A percentile compares a stretch with the other conserved stretches of the same genome.
These are phyloP conservation scores for Infundibulicybe gibba DNA, from an alignment of 768 basidiomycete species.

Conservation along the genomic window DNA sequence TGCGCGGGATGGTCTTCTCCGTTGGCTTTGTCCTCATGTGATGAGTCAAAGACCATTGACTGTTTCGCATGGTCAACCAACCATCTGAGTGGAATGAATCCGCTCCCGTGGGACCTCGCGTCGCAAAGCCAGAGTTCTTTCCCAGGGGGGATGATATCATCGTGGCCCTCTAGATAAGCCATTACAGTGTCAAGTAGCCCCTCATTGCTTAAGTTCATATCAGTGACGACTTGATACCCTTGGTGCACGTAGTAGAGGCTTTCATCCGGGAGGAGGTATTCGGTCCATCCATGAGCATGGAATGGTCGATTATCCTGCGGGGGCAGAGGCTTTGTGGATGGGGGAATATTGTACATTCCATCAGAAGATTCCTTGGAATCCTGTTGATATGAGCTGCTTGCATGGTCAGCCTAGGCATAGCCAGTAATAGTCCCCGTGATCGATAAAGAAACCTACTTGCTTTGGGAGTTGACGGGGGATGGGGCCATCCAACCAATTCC, in stretches of 20 bases:
- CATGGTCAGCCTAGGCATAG: too few relatives aligned
- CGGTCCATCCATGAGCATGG: conserved; percentile 70
- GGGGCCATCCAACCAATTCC: too few relatives aligned
- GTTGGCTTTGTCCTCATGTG: too few relatives aligned
- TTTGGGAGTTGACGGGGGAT: too few relatives aligned
- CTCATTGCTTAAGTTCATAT: conserved; percentile 58
- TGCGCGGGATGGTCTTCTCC: conserved; percentile 10
- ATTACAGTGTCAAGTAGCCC: conserved; percentile 46
- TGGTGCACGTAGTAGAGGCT: conserved; percentile 69
- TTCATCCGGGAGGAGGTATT: conserved; percentile 72
- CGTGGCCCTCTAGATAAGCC: conserved; percentile 38
- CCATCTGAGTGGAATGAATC: conserved; percentile 35
- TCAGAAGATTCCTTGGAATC: too few relatives aligned
- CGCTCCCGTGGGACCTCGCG: conserved; percentile 21
- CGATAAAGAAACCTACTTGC: too few relatives aligned
- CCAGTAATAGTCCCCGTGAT: too few relatives aligned
- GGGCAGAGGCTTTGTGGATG: too few relatives aligned
- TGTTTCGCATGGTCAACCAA: conserved; percentile 69
- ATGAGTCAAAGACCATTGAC: conserved; percentile 39
- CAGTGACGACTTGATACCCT: conserved; percentile 59
- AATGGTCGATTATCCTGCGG: too few relatives aligned
- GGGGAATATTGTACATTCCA: too few relatives aligned
- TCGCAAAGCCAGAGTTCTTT: conserved; percentile 66
- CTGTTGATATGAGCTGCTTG: too few relatives aligned
- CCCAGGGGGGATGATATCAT: conserved; percentile 22